Evolutionary conservation across 2,329 filamentous ascomycete species (phyloP), one percentile per base, ranked within the genome.

Genomic region (Polytolypa hystricis): DNA sequence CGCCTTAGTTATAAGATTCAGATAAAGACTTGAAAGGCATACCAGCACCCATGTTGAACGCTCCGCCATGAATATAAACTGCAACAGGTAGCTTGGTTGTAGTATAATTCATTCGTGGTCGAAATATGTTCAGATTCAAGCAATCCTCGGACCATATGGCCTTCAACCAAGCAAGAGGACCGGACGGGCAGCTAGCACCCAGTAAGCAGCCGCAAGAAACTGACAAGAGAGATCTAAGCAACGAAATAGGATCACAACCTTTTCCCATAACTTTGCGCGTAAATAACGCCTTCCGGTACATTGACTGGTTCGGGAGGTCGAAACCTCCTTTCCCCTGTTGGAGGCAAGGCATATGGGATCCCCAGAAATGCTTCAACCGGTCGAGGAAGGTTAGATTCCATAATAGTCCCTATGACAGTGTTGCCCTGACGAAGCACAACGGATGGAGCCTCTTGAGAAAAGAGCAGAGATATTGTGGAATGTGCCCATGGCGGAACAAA

Each of bases 341-440:
- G 66, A 3, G 66, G 61, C 2, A 64, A 47, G 0, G 64, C 67
- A 41, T 71, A 72, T 0, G 66, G 68, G 8, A 73, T 60, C 1
- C 67, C 66, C 1, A 66, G 51, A 44, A 73, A 73, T 4, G 54
- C 54, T 19, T 61, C 56, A 4, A 59, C 39, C 1, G 48, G 37
- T n/a, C 48, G 40, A 45, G 37, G 43, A 7, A 56, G 42, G n/a
- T 39, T 40, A 5, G 50, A 42, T 5, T 44, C 36, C 10, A 40
- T 11, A 17, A 54, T 47, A 4, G 41, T 51, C 11, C 57, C 57
- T 5, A 58, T 33, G 4, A 58, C 37, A 2, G 43, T 53, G n/a
- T n/a, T n/a, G 3, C 57, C 57, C 36, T 58, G 57, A 4, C 40
- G 33, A 16, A 58, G 42, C 21, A 25, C 33, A 10, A 44, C 46